Conservation (phyloP, 2,329 filamentous ascomycete genomes). For the Fonsecaea pedrosoi region DNA sequence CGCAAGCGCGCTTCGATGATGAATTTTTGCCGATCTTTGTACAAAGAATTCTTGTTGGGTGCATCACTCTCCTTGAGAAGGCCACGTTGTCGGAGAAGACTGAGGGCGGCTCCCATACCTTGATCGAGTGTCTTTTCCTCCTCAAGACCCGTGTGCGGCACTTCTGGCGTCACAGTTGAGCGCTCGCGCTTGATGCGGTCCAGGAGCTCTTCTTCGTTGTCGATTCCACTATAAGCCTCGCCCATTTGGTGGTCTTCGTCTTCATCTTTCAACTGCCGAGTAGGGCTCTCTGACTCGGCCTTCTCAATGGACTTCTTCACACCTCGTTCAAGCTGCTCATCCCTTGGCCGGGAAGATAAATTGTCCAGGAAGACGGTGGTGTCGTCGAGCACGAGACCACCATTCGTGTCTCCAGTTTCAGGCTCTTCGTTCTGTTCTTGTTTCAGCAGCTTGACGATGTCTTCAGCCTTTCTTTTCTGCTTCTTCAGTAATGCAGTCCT, state of each 20-base stretch:
- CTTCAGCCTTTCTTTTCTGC: constrained; percentile 87
- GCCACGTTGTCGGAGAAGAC: constrained; percentile 83
- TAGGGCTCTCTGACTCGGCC: constrained; percentile 12
- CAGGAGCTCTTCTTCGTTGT: constrained; percentile 56
- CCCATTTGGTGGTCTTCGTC: constrained; percentile 63
- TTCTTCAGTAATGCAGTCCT: constrained; percentile 86
- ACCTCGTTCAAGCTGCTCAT: constrained; percentile 52
- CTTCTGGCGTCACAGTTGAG: constrained; percentile 54
- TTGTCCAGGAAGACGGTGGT: constrained; percentile 94
- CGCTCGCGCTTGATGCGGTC: constrained; percentile 59
- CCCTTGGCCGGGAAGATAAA: constrained; percentile 67
- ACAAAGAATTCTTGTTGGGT: constrained; percentile 68
- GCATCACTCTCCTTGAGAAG: constrained; percentile 72
- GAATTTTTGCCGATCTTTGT: constrained; percentile 78
- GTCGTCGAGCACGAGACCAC: constrained; percentile 89
- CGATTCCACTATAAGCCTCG: constrained; percentile 59
- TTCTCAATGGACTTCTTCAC: constrained; percentile 36
- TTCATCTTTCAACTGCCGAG: constrained; percentile 46
- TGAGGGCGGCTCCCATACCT: constrained; percentile 81
- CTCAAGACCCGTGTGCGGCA: constrained; percentile 76
- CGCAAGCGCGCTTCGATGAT: constrained; percentile 77
- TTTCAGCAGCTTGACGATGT: constrained; percentile 79
- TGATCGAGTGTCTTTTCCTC: constrained; percentile 80
- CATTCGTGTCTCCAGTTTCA: constrained; percentile 58
- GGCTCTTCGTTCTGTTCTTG: constrained; percentile 64